A percentile compares a stretch with the other conserved stretches of the same genome.
These are phyloP conservation scores for Plasmopara viticola DNA, from an alignment of 352 stramenopile genomes.

Conservation along the genomic window DNA sequence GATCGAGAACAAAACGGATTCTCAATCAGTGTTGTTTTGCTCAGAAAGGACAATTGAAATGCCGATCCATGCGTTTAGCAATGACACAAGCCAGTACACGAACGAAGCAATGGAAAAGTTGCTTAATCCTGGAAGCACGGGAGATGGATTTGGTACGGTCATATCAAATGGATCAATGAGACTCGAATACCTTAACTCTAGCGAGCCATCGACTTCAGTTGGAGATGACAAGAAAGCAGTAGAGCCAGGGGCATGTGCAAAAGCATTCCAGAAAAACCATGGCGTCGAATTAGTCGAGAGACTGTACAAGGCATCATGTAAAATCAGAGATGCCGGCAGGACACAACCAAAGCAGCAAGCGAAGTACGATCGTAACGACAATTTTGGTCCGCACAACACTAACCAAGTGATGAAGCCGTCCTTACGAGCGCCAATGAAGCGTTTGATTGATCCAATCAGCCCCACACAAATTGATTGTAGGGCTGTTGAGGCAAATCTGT, in stretches of 20 bases:
- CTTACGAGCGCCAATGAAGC: slow-evolving; percentile 9
- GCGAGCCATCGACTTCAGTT: slow-evolving; percentile 23
- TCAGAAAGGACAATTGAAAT: no score
- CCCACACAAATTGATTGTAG: slow-evolving; percentile 8
- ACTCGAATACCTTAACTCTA: slow-evolving; percentile 32
- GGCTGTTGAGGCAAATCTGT: slow-evolving; percentile 1
- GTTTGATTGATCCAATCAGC: slow-evolving; percentile 11
- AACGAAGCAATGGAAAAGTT: no score
- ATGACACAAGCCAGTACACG: no score
- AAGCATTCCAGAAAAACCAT: slow-evolving; percentile 3
- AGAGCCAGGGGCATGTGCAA: not conserved
- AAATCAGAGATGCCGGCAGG: not conserved
- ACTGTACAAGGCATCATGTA: not conserved
- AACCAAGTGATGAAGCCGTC: slow-evolving; percentile 13
- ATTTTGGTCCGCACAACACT: slow-evolving; percentile 3
- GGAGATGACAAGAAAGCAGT: slow-evolving; percentile 11
- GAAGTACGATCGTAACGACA: slow-evolving; percentile 10
- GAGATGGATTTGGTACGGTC: not conserved
- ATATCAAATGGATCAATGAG: slow-evolving; percentile 35
- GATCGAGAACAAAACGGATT: no score
- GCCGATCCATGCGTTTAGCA: no score
- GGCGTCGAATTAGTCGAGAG: not conserved
- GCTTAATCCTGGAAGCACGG: no score
- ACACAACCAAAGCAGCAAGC: slow-evolving; percentile 5
- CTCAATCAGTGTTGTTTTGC: no score